A percentile compares a stretch with the other conserved stretches of the same genome.
Evolutionary conservation across 208 protist genomes (phyloP).

Genomic region (Crithidia fasciculata): DNA sequence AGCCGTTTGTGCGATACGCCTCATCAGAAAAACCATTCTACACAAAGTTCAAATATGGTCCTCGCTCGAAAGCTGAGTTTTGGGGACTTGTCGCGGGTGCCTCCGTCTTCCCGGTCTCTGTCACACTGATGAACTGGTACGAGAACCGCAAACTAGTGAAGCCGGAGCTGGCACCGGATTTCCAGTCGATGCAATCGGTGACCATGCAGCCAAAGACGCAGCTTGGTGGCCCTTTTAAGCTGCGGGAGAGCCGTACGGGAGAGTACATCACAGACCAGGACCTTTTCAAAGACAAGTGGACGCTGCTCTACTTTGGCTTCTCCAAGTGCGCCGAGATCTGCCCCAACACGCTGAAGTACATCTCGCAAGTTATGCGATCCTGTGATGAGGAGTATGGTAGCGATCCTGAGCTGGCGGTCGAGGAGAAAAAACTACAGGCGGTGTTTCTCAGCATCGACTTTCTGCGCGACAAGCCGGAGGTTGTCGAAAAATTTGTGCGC

Average conservation of each 20-base stretch:
- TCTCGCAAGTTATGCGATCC: conserved; percentile 62
- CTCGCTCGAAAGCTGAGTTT: conserved; percentile 71
- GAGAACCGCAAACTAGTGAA: conserved; percentile 42
- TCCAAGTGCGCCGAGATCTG: conserved; percentile 88
- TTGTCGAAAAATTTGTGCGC: conserved; percentile 68
- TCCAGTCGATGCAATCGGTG: conserved; percentile 48
- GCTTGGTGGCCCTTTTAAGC: conserved; percentile 72
- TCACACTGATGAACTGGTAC: conserved; percentile 54
- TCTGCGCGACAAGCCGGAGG: conserved; percentile 71
- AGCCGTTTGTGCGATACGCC: conserved; percentile 8
- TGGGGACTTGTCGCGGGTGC: conserved; percentile 59
- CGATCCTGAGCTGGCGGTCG: conserved; percentile 33
- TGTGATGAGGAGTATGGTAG: conserved; percentile 51
- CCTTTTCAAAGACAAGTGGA: conserved; percentile 80
- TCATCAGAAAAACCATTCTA: conserved; percentile 9
- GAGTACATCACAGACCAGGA: conserved; percentile 70
- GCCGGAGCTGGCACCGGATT: conserved; percentile 52
- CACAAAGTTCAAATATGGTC: conserved; percentile 36
- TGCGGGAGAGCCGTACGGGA: conserved; percentile 66
- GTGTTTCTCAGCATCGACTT: conserved; percentile 86
- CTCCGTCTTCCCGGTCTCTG: conserved; percentile 61
- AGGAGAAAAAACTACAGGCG: conserved; percentile 61
- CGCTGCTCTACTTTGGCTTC: conserved; percentile 89
- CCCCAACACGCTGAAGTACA: conserved; percentile 72
- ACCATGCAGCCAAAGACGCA: conserved; percentile 49